Evolutionary conservation across 2,329 filamentous ascomycete species (phyloP).

Genomic region (Neonectria sp.): DNA sequence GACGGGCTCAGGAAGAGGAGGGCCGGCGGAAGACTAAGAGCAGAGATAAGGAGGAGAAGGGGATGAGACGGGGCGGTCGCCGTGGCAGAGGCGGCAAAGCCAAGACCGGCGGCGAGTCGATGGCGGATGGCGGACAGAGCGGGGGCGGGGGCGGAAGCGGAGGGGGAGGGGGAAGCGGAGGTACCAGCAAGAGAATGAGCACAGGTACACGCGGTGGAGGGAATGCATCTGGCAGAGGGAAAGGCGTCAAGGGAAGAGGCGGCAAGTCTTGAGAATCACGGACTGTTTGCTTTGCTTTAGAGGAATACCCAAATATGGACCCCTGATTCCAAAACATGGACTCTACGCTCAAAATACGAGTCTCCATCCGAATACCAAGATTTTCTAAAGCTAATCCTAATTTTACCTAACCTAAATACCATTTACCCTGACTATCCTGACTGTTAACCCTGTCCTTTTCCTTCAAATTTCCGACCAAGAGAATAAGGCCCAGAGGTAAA

Average conservation of each 20-base stretch:
- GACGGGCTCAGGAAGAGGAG: constrained; percentile 77
- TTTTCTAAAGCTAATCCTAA: too few relatives aligned
- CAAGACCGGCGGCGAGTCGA: constrained; percentile 41
- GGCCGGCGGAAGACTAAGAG: constrained; percentile 57
- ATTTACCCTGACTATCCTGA: too few relatives aligned
- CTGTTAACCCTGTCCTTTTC: too few relatives aligned
- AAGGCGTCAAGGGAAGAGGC: constrained; percentile 43
- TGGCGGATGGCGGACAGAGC: constrained; percentile 37
- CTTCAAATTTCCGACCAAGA: too few relatives aligned
- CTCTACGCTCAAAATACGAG: too few relatives aligned
- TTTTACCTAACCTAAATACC: too few relatives aligned
- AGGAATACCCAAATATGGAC: constrained; percentile 9
- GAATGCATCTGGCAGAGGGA: constrained; percentile 36
- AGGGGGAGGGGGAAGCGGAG: constrained; percentile 27
- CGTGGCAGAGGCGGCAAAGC: constrained; percentile 52
- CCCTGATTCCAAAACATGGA: too few relatives aligned
- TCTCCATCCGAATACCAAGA: too few relatives aligned
- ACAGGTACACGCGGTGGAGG: constrained; percentile 39
- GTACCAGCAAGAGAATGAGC: constrained; percentile 14
- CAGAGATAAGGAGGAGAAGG: constrained; percentile 61
- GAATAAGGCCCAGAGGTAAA: too few relatives aligned
- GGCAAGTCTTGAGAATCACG: constrained; percentile 29
- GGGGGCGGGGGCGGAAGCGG: constrained; percentile 25
- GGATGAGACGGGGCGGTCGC: constrained; percentile 47
- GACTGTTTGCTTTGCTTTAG: constrained; percentile 28